Evolutionary conservation across 176 grass and related monocot genomes (phyloP), one percentile per base, ranked within the genome.

Genomic region (Oryza coarctata): DNA sequence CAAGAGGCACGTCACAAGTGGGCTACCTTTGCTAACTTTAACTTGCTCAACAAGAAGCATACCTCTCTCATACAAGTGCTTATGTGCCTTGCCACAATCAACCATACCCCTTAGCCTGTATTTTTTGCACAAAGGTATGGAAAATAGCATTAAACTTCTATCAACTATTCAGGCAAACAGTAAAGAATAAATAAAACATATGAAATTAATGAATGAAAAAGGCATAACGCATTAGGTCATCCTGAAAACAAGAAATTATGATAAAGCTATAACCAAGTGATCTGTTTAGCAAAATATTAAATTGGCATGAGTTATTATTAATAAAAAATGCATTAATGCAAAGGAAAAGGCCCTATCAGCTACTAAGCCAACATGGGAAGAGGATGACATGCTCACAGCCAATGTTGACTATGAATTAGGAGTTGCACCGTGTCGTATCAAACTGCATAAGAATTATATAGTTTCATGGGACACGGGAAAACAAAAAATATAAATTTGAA

Each of bases 41-140:
- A 99, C 96, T 81, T 99, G 92, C 68, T 98, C 92, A 49, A 98
- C 92, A 36, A 95, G 80, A 71, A 93, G 90, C 96, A 95, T 99
- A 82, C 85, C 90, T 78, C 88, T 90, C 73, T 95, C 79, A 73
- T 86, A 88, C 78, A 99, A 91, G 69, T 89, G 90, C 45, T 69
- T 91, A 76, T 95, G 89, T 25, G 90, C 78, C 62, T 91, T 87
- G 70, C 96, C 93, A 55, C 93, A 95, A 63, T 99, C 93, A 82
- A 95, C 89, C 88, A 99, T 95, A 68, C 91, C 96, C 81, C 87
- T 84, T 35, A 95, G 84, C 85, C 96, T 95, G 76, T 55, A 87
- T 26, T 55, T 80, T 70, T 77, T 80, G 10, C n/a, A 73, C 31
- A 38, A 70, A 77, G 18, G 58, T 12, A 20, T 12, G 32, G 11